phyloP scores from a whole-genome alignment of 106 monocot genomes.

The Dioscorea dumetorum region DNA sequence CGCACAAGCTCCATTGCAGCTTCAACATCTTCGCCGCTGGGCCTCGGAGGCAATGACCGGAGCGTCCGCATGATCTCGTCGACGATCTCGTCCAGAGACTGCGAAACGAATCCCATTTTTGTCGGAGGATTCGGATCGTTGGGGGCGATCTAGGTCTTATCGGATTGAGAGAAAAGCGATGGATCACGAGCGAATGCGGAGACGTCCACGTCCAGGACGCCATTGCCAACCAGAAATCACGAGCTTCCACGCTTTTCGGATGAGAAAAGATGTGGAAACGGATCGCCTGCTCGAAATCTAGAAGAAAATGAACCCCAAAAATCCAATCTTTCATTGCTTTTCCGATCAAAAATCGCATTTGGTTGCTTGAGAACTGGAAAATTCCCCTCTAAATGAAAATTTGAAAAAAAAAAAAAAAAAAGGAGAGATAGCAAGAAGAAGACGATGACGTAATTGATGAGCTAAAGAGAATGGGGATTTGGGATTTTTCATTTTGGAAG shows the following conservation, averaged over 20 bases:
- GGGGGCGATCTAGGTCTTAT: not conserved
- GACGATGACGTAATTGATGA: too few species aligned
- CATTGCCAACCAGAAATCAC: not conserved
- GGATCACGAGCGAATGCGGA: not conserved
- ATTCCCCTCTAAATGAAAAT: too few species aligned
- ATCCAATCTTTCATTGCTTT: too few species aligned
- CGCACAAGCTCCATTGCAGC: conserved; percentile 17
- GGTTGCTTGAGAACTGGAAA: too few species aligned
- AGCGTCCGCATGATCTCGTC: conserved; percentile 33
- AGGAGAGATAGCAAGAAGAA: too few species aligned
- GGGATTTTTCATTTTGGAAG: too few species aligned
- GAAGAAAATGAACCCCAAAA: too few species aligned
- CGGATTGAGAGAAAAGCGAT: not conserved
- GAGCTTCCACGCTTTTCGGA: not conserved
- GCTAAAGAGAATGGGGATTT: too few species aligned
- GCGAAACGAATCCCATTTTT: conserved; percentile 21
- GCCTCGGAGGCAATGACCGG: conserved; percentile 24
- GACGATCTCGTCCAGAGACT: conserved; percentile 17
- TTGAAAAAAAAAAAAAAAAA: too few species aligned
- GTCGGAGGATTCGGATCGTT: not conserved
- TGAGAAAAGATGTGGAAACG: too few species aligned
- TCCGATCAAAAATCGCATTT: too few species aligned
- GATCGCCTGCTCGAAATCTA: too few species aligned
- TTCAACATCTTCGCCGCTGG: conserved; percentile 26
- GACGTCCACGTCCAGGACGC: not conserved